Evolutionary conservation across 805 yeast genomes (phyloP).

Genomic region (Teunomyces atbi): DNA sequence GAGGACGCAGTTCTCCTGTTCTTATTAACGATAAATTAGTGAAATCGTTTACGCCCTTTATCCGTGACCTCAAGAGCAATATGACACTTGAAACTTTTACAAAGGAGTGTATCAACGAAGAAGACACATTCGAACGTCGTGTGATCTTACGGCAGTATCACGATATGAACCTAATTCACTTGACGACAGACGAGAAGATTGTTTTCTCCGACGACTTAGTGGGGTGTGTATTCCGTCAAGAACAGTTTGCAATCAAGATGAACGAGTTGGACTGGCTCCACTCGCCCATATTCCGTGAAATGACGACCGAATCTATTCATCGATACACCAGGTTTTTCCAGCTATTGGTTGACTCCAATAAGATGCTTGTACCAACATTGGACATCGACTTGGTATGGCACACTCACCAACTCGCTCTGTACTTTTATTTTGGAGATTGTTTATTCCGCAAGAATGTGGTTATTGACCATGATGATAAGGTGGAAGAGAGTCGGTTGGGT

Average conservation of each 20-base stretch:
- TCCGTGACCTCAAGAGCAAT: slow-evolving; percentile 7
- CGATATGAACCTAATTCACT: slow-evolving; percentile 14
- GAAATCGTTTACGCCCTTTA: slow-evolving; percentile 1
- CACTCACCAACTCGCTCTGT: slow-evolving; percentile 22
- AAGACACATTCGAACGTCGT: not conserved
- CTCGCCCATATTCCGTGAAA: slow-evolving; percentile 12
- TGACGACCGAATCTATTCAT: slow-evolving; percentile 12
- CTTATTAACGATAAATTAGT: not conserved
- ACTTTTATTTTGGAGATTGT: slow-evolving; percentile 14
- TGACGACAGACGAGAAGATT: slow-evolving; percentile 4
- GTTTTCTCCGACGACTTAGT: slow-evolving; percentile 22
- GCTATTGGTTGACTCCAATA: slow-evolving; percentile 5
- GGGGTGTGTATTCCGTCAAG: slow-evolving; percentile 22
- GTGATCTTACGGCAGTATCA: slow-evolving; percentile 9
- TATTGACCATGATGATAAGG: slow-evolving; percentile 25
- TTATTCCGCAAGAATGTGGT: slow-evolving; percentile 5
- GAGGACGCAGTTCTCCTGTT: not conserved
- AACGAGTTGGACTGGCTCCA: slow-evolving; percentile 18
- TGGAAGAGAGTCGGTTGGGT: slow-evolving; percentile 19
- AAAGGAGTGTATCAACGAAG: not conserved
- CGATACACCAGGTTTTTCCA: slow-evolving; percentile 19
- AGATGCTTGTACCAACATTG: slow-evolving; percentile 21
- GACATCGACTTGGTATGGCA: slow-evolving; percentile 30
- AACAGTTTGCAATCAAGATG: slow-evolving; percentile 20
- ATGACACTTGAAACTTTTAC: not conserved